These are phyloP conservation scores for Aureobasidium sp. DNA, from an alignment of 2,329 filamentous ascomycete genomes.

Conservation along the genomic window DNA sequence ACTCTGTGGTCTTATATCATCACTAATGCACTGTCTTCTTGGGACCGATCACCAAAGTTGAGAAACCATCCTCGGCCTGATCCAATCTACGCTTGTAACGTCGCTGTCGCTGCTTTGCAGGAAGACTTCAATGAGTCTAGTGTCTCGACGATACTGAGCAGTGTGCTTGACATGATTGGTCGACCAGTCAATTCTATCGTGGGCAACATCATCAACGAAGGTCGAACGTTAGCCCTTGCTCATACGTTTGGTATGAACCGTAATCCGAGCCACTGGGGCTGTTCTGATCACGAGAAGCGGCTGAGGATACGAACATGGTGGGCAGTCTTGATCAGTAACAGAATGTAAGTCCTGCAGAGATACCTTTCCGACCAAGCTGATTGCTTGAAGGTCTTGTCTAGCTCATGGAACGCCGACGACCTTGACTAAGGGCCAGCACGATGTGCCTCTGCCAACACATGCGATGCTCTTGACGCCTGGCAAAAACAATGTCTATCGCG, in stretches of 20 bases:
- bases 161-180: slow-evolving; percentile 36
- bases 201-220: slow-evolving; percentile 47
- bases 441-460: slow-evolving; percentile 47
- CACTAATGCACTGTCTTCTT: not conserved
- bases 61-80: slow-evolving; percentile 26
- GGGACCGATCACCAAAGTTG: not conserved
- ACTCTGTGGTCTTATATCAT: slow-evolving; percentile 6
- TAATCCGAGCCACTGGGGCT: slow-evolving; percentile 48
- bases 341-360: not conserved
- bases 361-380: not conserved
- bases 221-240: slow-evolving; percentile 47
- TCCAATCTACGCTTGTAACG: slow-evolving; percentile 36
- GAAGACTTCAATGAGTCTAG: slow-evolving; percentile 38
- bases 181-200: slow-evolving; percentile 32
- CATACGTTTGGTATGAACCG: slow-evolving; percentile 51
- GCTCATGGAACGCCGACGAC: slow-evolving; percentile 51
- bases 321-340: slow-evolving; percentile 50
- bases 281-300: slow-evolving; percentile 45
- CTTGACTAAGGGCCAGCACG: slow-evolving; percentile 47
- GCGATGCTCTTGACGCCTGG: slow-evolving; percentile 2
- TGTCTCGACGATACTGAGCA: slow-evolving; percentile 34
- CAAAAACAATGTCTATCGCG: not conserved
- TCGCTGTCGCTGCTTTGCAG: slow-evolving; percentile 35
- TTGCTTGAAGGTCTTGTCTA: slow-evolving; percentile 41
- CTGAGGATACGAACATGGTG: slow-evolving; percentile 50